Evolutionary conservation across 495 filamentous ascomycete genomes (phyloP).

Genomic region (Trichoderma erinaceum): DNA sequence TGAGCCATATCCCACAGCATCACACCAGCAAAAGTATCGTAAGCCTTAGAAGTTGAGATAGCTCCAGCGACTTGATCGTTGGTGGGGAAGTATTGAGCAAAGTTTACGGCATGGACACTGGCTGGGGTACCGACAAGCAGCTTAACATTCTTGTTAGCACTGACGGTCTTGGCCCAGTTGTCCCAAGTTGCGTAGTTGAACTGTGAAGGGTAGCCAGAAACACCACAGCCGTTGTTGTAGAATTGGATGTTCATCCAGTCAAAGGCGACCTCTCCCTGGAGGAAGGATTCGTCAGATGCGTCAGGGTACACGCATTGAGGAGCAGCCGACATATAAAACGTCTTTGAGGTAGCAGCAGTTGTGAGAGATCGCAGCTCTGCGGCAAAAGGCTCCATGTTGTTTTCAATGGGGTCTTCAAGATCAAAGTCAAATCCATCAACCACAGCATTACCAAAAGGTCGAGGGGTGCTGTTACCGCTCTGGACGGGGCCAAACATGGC

Average conservation of each 20-base stretch:
- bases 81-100: constrained; percentile 49
- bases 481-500: constrained; percentile 55
- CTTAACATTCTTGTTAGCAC: constrained; percentile 57
- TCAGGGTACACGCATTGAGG: constrained; percentile 66
- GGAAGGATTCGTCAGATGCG: constrained; percentile 49
- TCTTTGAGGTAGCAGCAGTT: constrained; percentile 39
- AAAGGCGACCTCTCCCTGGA: constrained; percentile 47
- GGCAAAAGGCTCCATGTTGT: constrained; percentile 52
- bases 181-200: constrained; percentile 71
- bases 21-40: constrained; percentile 59
- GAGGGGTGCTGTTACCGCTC: constrained; percentile 32
- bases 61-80: constrained; percentile 37
- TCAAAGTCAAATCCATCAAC: constrained; percentile 73
- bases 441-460: constrained; percentile 58
- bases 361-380: constrained; percentile 48
- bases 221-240: constrained; percentile 62
- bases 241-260: constrained; percentile 68
- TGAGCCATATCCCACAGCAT: constrained; percentile 70
- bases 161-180: constrained; percentile 57
- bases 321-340: constrained; percentile 57
- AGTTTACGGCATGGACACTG: constrained; percentile 46
- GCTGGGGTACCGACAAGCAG: constrained; percentile 63
- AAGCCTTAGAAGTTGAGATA: constrained; percentile 46
- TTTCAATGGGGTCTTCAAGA: constrained; percentile 43
- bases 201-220: constrained; percentile 51